Conservation (phyloP, 257 asterid species). For the Anisodus tanguticus region DNA sequence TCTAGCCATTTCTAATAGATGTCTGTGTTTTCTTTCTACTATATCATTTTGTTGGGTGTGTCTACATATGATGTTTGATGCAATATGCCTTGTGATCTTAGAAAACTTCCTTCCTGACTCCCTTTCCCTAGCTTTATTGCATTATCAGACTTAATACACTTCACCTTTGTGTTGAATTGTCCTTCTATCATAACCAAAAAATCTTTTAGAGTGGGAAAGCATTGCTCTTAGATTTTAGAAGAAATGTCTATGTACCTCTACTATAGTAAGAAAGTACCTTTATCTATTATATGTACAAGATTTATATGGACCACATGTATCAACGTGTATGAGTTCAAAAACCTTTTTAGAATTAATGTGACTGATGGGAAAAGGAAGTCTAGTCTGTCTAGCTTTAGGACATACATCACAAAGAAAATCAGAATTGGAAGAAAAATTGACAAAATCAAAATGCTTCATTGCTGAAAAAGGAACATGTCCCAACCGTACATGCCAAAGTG, state of each 20-base stretch:
- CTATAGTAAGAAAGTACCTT: not conserved
- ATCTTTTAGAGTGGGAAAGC: not conserved
- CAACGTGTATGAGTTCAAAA: not conserved
- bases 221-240: not conserved
- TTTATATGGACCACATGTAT: not conserved
- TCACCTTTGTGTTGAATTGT: not conserved
- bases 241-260: not conserved
- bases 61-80: not conserved
- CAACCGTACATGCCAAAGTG: not conserved
- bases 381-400: not conserved
- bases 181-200: not conserved
- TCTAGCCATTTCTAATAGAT: not conserved
- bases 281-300: not conserved
- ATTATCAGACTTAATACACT: not conserved
- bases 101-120: not conserved
- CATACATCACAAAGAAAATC: not conserved
- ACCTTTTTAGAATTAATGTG: too few relatives aligned
- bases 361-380: not conserved
- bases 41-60: not conserved
- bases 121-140: not conserved
- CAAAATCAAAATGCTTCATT: not conserved
- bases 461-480: not conserved
- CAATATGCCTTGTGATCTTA: not conserved
- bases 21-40: not conserved
- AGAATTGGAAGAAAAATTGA: too few relatives aligned